Evolutionary conservation across 1,284 basidiomycete genomes (phyloP).

Genomic region (Malassezia arunalokei): DNA sequence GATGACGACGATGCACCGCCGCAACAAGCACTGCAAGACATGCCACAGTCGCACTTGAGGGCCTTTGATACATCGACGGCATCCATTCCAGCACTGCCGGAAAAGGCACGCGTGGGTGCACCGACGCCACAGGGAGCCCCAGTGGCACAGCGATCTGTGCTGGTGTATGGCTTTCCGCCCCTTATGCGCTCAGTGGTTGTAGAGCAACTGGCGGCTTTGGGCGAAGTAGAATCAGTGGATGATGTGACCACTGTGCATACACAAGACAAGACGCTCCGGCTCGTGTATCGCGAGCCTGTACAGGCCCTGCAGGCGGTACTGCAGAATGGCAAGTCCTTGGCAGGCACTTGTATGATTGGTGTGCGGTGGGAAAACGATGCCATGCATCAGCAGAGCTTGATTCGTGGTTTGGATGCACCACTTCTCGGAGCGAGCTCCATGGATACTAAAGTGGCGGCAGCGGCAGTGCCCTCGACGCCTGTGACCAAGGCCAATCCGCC

Average conservation of each 20-base stretch:
- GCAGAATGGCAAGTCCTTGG: slow-evolving; percentile 25
- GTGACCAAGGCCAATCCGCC: not conserved
- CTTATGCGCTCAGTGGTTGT: slow-evolving; percentile 27
- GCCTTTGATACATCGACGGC: not conserved
- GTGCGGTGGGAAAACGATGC: slow-evolving; percentile 35
- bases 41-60: not conserved
- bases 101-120: not conserved
- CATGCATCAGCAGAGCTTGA: slow-evolving; percentile 25
- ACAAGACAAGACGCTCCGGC: slow-evolving; percentile 17
- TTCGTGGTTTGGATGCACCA: slow-evolving; percentile 27
- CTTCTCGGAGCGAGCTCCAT: slow-evolving; percentile 14
- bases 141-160: slow-evolving; percentile 23
- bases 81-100: not conserved
- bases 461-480: slow-evolving; percentile 1
- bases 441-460: not conserved
- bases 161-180: slow-evolving; percentile 27
- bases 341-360: slow-evolving; percentile 27
- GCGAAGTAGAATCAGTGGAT: slow-evolving; percentile 23
- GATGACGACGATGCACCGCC: slow-evolving; percentile 16
- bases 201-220: slow-evolving; percentile 25
- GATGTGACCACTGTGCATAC: slow-evolving; percentile 20
- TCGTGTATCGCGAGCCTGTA: slow-evolving; percentile 22
- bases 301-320: slow-evolving; percentile 31
- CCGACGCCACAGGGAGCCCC: not conserved
- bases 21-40: slow-evolving; percentile 8